Evolutionary conservation across 345 rosid species (phyloP).

Genomic region (Physaria fendleri): DNA sequence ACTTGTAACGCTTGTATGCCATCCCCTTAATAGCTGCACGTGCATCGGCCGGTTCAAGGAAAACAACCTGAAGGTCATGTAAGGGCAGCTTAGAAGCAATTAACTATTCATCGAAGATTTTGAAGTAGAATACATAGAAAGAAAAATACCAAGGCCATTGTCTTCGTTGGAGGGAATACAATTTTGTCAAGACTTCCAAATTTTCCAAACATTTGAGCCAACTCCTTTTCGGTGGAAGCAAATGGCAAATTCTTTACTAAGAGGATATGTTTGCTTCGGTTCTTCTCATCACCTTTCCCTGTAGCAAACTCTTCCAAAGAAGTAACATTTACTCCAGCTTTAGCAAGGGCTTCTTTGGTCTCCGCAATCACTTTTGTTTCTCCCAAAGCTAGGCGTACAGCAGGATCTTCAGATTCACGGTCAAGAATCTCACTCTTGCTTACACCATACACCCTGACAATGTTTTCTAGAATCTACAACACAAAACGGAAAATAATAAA

Average conservation of each 20-base stretch:
- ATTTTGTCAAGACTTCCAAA: slow-evolving; percentile 79
- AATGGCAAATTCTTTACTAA: slow-evolving; percentile 85
- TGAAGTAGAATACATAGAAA: too few species aligned
- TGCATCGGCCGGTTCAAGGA: slow-evolving; percentile 83
- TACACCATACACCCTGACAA: slow-evolving; percentile 72
- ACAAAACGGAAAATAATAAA: background rate
- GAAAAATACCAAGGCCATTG: slow-evolving; percentile 70
- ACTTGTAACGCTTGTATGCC: slow-evolving; percentile 88
- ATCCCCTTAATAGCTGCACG: slow-evolving; percentile 78
- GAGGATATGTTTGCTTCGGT: slow-evolving; percentile 78
- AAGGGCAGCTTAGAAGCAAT: slow-evolving; percentile 2
- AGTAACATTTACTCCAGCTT: slow-evolving; percentile 68
- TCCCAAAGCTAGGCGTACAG: slow-evolving; percentile 88
- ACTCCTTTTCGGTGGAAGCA: slow-evolving; percentile 76
- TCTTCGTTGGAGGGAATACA: slow-evolving; percentile 79
- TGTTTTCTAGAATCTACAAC: slow-evolving; percentile 71
- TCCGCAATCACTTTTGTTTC: slow-evolving; percentile 91
- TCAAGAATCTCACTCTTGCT: slow-evolving; percentile 90
- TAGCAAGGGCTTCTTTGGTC: slow-evolving; percentile 72
- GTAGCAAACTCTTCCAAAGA: slow-evolving; percentile 65
- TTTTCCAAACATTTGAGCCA: slow-evolving; percentile 71
- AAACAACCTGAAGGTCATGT: slow-evolving; percentile 59
- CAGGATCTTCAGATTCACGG: slow-evolving; percentile 83
- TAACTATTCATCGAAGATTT: background rate
- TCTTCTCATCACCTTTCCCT: slow-evolving; percentile 47